A percentile compares a stretch with the other conserved stretches of the same genome.
Conservation (phyloP, 176 grass and related monocot genomes). For the Otatea glauca region DNA sequence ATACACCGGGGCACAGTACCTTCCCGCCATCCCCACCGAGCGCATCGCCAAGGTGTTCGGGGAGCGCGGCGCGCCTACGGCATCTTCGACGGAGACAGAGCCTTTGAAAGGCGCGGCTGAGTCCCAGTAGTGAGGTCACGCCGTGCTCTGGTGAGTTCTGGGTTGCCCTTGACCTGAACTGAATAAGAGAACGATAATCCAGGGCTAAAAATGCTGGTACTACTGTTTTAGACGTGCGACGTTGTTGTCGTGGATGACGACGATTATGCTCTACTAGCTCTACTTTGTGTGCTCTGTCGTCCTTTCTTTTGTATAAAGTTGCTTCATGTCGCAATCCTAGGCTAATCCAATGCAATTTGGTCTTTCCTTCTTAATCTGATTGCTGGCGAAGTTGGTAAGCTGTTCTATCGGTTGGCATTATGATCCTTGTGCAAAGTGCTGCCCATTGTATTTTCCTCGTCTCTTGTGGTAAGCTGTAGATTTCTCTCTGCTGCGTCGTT, state of each 20-base stretch:
- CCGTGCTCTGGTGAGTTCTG: neutral
- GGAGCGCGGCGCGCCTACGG: neutral
- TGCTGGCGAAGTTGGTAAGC: neutral
- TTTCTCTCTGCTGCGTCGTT: neutral
- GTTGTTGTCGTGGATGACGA: neutral
- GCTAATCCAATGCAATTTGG: slow-evolving; percentile 10
- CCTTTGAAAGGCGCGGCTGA: neutral
- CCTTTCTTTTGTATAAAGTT: slow-evolving; percentile 21
- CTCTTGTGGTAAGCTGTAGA: neutral
- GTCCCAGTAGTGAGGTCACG: neutral
- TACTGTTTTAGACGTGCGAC: neutral
- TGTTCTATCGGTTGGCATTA: neutral
- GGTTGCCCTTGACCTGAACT: slow-evolving; percentile 10
- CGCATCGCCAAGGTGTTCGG: slow-evolving; percentile 83
- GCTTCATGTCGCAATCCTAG: slow-evolving; percentile 15
- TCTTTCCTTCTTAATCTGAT: neutral
- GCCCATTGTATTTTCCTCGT: neutral
- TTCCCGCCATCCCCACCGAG: slow-evolving; percentile 64
- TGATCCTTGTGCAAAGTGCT: neutral
- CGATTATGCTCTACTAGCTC: neutral
- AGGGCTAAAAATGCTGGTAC: neutral
- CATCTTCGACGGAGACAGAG: neutral
- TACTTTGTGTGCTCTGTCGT: neutral
- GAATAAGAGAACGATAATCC: neutral
- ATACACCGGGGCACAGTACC: slow-evolving; percentile 44